A percentile compares a stretch with the other conserved stretches of the same genome.
These are phyloP conservation scores for Solanum lignicaule DNA, from an alignment of 257 asterid genomes.

Conservation along the genomic window DNA sequence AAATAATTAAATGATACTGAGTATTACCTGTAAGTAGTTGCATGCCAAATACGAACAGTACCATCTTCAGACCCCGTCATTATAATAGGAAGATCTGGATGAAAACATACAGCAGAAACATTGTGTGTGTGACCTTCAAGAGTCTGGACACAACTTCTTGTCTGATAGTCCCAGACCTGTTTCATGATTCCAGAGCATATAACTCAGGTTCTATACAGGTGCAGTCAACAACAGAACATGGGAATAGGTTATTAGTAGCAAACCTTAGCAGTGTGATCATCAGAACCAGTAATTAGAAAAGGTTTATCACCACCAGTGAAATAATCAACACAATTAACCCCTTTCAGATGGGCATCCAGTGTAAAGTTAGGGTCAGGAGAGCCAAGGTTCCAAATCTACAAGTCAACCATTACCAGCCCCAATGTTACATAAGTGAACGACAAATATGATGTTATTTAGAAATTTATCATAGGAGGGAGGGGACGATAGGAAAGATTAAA, in stretches of 20 bases:
- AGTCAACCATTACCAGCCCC: constrained; percentile 12
- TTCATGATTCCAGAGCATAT: constrained; percentile 7
- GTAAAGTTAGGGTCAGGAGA: constrained; percentile 99
- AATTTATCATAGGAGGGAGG: not conserved
- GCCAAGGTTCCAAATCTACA: constrained; percentile 97
- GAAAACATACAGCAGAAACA: constrained; percentile 98
- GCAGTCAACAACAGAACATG: constrained; percentile 5
- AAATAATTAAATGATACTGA: not conserved
- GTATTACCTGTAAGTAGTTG: constrained; percentile 84
- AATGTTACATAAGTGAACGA: not conserved
- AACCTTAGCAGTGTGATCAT: constrained; percentile 99
- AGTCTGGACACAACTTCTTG: constrained; percentile 97
- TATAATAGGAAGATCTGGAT: constrained; percentile 97
- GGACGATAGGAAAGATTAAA: not conserved
- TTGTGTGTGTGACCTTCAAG: constrained; percentile 98
- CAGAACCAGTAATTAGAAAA: constrained; percentile 88
- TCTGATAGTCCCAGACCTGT: constrained; percentile 99
- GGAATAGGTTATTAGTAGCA: constrained; percentile 5
- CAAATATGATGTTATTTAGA: not conserved
- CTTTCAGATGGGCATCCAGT: constrained; percentile 90
- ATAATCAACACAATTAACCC: constrained; percentile 96
- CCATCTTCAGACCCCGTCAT: constrained; percentile 99
- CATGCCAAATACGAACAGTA: constrained; percentile 98
- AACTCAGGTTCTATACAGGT: not conserved
- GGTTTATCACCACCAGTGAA: constrained; percentile 99